A percentile compares a stretch with the other conserved stretches of the same genome.
These are phyloP conservation scores for Ascodesmis nigricans DNA, from an alignment of 495 filamentous ascomycete genomes.

Conservation along the genomic window DNA sequence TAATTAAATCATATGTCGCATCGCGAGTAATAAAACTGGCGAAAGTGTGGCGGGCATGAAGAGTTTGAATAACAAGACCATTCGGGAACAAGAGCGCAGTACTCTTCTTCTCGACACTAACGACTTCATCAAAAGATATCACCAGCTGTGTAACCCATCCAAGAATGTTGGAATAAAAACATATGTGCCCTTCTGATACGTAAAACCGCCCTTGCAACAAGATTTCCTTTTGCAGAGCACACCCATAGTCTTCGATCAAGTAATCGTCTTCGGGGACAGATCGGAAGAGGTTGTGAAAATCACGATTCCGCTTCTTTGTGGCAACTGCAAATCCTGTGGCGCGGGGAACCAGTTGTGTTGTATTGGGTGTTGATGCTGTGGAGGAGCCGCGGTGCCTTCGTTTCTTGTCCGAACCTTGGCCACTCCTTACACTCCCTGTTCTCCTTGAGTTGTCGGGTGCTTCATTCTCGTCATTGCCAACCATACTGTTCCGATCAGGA, in stretches of 20 bases:
- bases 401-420: slow-evolving; percentile 8
- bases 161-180: slow-evolving; percentile 96
- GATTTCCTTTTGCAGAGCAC: slow-evolving; percentile 86
- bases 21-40: slow-evolving; percentile 86
- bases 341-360: slow-evolving; percentile 34
- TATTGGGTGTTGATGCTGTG: slow-evolving; percentile 45
- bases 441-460: slow-evolving; percentile 34
- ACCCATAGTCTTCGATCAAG: slow-evolving; percentile 95
- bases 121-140: slow-evolving; percentile 94
- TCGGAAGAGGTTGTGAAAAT: slow-evolving; percentile 83
- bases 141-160: slow-evolving; percentile 95
- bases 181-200: slow-evolving; percentile 90
- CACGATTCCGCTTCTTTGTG: slow-evolving; percentile 81
- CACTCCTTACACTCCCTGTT: slow-evolving; percentile 54
- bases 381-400: slow-evolving; percentile 68
- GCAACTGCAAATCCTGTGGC: slow-evolving; percentile 92
- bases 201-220: slow-evolving; percentile 85
- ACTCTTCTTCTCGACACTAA: slow-evolving; percentile 87
- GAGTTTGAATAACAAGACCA: slow-evolving; percentile 84
- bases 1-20: slow-evolving; percentile 87
- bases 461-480: slow-evolving; percentile 35
- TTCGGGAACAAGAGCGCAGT: slow-evolving; percentile 94
- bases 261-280: slow-evolving; percentile 97
- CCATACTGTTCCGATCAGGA: slow-evolving; percentile 11
- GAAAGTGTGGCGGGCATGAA: slow-evolving; percentile 88